Evolutionary conservation across 768 basidiomycete species (phyloP).

Genomic region (Vararia minispora): DNA sequence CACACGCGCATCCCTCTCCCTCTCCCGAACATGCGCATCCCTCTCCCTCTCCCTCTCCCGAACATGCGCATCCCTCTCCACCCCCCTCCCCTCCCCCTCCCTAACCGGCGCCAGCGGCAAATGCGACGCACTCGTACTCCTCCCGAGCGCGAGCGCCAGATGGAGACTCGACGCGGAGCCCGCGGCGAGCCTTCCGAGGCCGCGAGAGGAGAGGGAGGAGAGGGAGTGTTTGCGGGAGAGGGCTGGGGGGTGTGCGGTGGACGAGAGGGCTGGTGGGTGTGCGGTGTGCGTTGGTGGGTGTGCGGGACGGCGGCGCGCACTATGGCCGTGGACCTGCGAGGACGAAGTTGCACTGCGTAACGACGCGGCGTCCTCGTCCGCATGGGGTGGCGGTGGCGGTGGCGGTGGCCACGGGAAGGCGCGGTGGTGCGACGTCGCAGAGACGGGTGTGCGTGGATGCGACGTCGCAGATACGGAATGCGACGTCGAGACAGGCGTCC

Average conservation of each 20-base stretch:
- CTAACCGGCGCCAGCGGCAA: slow-evolving; percentile 39
- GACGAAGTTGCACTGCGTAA: too few relatives aligned
- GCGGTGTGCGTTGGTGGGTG: too few relatives aligned
- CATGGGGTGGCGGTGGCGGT: too few relatives aligned
- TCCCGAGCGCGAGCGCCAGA: slow-evolving; percentile 20
- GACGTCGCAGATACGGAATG: too few relatives aligned
- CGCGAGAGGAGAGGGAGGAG: slow-evolving; percentile 47
- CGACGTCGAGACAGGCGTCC: slow-evolving; percentile 6
- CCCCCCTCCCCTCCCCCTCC: slow-evolving; percentile 31
- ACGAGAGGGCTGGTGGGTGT: not conserved
- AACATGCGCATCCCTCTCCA: too few relatives aligned
- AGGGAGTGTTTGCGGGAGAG: slow-evolving; percentile 42
- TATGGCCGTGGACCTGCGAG: too few relatives aligned
- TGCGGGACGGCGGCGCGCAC: too few relatives aligned
- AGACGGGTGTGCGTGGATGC: too few relatives aligned
- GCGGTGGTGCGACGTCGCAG: too few relatives aligned
- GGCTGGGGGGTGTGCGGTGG: slow-evolving; percentile 1
- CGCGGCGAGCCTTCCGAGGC: slow-evolving; percentile 11
- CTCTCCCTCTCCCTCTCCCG: not conserved
- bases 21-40: not conserved
- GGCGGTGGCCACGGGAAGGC: too few relatives aligned
- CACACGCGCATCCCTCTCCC: not conserved
- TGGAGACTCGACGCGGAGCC: slow-evolving; percentile 16
- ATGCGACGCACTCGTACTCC: slow-evolving; percentile 24
- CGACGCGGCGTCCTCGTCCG: too few relatives aligned